Conservation (phyloP, 768 basidiomycete species). For the Rossbeevera mucosa region DNA sequence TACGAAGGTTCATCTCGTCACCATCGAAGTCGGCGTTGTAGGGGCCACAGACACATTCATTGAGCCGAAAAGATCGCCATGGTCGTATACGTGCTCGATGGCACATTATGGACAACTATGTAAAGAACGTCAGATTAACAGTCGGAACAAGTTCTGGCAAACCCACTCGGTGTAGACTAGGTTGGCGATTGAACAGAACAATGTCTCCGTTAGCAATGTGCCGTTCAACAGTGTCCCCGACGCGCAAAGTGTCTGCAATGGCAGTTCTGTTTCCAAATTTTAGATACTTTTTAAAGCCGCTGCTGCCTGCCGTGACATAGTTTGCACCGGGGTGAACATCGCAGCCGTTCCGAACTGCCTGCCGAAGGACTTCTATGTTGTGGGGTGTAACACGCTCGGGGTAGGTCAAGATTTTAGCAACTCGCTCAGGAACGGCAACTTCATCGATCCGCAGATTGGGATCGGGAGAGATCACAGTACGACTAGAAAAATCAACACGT, state of each 20-base stretch:
- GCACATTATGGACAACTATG: conserved; percentile 94
- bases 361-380: conserved; percentile 73
- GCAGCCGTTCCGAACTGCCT: conserved; percentile 82
- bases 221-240: conserved; percentile 92
- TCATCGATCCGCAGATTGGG: conserved; percentile 99
- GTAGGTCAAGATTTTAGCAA: conserved; percentile 92
- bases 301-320: conserved; percentile 79
- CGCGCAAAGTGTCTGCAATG: conserved; percentile 74
- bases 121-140: conserved; percentile 5
- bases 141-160: background rate
- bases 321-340: conserved; percentile 95
- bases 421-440: conserved; percentile 93
- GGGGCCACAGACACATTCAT: conserved; percentile 98
- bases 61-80: conserved; percentile 95
- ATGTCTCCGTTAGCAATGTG: conserved; percentile 95
- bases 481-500: conserved; percentile 96
- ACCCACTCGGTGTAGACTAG: conserved; percentile 88
- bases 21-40: conserved; percentile 99
- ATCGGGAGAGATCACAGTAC: conserved; percentile 98
- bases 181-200: conserved; percentile 97
- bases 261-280: conserved; percentile 79
- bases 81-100: conserved; percentile 95
- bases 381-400: conserved; percentile 92
- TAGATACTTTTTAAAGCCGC: conserved; percentile 79
- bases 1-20: conserved; percentile 99